Evolutionary conservation across 257 asterid species (phyloP).

Genomic region (Prunella vulgaris): DNA sequence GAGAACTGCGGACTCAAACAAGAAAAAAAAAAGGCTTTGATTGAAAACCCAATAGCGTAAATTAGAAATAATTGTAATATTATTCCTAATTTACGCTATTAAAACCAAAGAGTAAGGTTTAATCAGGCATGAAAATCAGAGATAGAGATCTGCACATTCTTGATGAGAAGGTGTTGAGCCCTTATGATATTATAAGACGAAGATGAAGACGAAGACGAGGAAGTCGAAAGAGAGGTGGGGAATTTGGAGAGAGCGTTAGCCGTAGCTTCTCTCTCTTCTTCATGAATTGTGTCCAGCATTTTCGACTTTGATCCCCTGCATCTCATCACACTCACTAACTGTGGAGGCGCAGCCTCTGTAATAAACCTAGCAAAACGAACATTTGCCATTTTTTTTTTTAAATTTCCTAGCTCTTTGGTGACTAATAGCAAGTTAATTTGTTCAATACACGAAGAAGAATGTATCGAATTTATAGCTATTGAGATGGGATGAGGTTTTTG

Average conservation of each 20-base stretch:
- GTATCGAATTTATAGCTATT: too few relatives aligned
- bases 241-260: background rate
- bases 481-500: too few relatives aligned
- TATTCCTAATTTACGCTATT: too few relatives aligned
- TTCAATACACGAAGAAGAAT: too few relatives aligned
- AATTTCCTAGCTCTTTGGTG: too few relatives aligned
- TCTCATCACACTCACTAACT: slow-evolving; percentile 43
- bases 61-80: too few relatives aligned
- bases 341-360: slow-evolving; percentile 61
- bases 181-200: background rate
- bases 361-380: slow-evolving; percentile 47
- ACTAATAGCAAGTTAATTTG: too few relatives aligned
- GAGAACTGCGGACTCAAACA: background rate
- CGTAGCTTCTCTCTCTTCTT: slow-evolving; percentile 46
- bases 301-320: slow-evolving; percentile 32
- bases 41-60: too few relatives aligned
- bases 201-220: too few relatives aligned
- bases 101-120: background rate
- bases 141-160: slow-evolving; percentile 22
- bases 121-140: slow-evolving; percentile 10
- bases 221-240: background rate
- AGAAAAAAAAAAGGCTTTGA: background rate
- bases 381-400: slow-evolving; percentile 43
- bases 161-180: background rate
- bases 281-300: slow-evolving; percentile 63